These are phyloP conservation scores for Eutypella sp. DNA, from an alignment of 2,329 filamentous ascomycete genomes.

Conservation along the genomic window DNA sequence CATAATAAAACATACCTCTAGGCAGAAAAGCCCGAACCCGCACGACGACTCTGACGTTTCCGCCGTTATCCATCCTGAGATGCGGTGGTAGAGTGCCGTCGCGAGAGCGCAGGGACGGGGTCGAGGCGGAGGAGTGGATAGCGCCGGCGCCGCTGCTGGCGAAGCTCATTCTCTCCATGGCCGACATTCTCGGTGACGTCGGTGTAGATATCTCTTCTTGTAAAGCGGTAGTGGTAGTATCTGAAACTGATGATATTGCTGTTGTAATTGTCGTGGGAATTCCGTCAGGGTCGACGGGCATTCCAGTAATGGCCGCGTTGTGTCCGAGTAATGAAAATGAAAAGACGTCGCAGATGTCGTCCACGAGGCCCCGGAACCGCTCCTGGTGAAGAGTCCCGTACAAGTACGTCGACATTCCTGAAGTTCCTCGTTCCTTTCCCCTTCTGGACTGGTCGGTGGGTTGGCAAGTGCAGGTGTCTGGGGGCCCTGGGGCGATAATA, in stretches of 20 bases:
- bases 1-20: constrained; percentile 53
- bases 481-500: background rate
- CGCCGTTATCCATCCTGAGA: constrained; percentile 56
- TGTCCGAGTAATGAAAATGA: too few species aligned
- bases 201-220: too few species aligned
- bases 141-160: too few species aligned
- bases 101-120: constrained; percentile 69
- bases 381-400: background rate
- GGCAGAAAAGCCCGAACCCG: constrained; percentile 74
- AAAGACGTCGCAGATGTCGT: constrained; percentile 2
- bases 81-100: constrained; percentile 59
- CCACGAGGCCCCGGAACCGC: constrained; percentile 1
- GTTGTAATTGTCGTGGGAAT: too few species aligned
- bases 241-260: background rate
- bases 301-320: too few species aligned
- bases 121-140: constrained; percentile 68
- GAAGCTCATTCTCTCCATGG: background rate
- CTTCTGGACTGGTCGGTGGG: background rate
- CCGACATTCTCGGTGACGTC: background rate
- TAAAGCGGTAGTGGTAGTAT: too few species aligned
- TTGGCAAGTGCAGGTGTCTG: background rate
- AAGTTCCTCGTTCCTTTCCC: background rate
- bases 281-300: too few species aligned
- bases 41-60: constrained; percentile 79
- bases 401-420: background rate